Conservation (phyloP, 805 yeast genomes). For the Vanderwaltozyma tropicalis region DNA sequence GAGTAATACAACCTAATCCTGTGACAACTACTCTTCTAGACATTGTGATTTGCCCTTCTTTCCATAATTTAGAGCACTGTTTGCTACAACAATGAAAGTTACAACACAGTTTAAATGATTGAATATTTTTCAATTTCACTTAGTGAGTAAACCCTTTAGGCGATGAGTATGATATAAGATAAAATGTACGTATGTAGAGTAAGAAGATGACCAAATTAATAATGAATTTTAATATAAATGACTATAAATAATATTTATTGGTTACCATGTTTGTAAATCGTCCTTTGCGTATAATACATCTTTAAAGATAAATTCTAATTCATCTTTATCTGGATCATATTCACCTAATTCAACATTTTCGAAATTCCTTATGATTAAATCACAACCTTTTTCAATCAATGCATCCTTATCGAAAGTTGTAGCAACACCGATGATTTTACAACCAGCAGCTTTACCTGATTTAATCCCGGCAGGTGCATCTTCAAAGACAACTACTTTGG, state of each 20-base stretch:
- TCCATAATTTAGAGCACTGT: too few relatives aligned
- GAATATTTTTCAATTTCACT: too few relatives aligned
- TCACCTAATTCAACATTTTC: conserved; percentile 48
- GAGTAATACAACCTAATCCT: conserved; percentile 80
- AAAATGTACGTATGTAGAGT: too few relatives aligned
- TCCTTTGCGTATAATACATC: conserved; percentile 32
- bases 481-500: conserved; percentile 60
- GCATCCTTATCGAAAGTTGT: conserved; percentile 63
- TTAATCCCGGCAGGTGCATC: conserved; percentile 84
- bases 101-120: too few relatives aligned
- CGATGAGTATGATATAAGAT: too few relatives aligned
- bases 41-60: not conserved
- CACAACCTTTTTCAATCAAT: conserved; percentile 69
- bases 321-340: conserved; percentile 36
- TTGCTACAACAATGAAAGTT: too few relatives aligned
- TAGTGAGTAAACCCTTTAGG: too few relatives aligned
- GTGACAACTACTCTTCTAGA: conserved; percentile 73
- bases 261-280: conserved; percentile 28
- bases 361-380: conserved; percentile 69
- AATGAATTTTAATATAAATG: too few relatives aligned
- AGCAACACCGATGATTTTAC: conserved; percentile 73
- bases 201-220: too few relatives aligned
- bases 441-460: conserved; percentile 79
- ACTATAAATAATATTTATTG: not conserved
- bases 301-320: conserved; percentile 29